phyloP scores from a whole-genome alignment of 257 asterid species.

The Ilex aquifolium region DNA sequence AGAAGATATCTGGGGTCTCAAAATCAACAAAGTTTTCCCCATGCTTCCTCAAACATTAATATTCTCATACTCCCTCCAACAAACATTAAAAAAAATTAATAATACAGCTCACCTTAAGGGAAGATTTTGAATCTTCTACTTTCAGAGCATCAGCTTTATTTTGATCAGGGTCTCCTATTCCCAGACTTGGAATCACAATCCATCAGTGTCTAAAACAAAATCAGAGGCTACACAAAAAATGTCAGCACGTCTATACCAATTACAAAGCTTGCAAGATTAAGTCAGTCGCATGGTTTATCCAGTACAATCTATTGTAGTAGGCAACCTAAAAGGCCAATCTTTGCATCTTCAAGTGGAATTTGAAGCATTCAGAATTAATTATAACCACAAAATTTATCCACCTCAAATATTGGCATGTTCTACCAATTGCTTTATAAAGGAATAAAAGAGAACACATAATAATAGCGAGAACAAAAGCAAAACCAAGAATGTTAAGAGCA shows the following conservation, averaged over 20 bases:
- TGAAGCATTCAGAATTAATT: not conserved
- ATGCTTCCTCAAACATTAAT: no score
- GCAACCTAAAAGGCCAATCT: no score
- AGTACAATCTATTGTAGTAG: no score
- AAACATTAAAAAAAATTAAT: no score
- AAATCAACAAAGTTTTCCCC: not conserved
- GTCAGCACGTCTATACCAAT: not conserved
- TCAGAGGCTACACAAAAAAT: slow-evolving; percentile 2
- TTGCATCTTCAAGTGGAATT: no score
- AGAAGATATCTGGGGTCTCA: not conserved
- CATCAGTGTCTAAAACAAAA: slow-evolving; percentile 61
- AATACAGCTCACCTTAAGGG: slow-evolving; percentile 35
- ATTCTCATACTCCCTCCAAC: not conserved
- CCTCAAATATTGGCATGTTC: not conserved
- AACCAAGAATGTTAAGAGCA: no score
- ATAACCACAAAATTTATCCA: no score
- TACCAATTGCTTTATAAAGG: no score
- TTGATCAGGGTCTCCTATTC: slow-evolving; percentile 38
- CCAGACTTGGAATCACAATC: slow-evolving; percentile 91
- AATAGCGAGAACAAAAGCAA: no score
- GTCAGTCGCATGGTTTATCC: no score
- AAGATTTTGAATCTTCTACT: slow-evolving; percentile 44
- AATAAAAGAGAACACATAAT: no score
- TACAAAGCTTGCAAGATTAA: not conserved
- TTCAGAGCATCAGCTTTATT: slow-evolving; percentile 23